Percentiles rank a stretch among this genome's conserved stretches.
phyloP scores from a whole-genome alignment of 352 stramenopile species.

The Globisporangium abappressorium region DNA sequence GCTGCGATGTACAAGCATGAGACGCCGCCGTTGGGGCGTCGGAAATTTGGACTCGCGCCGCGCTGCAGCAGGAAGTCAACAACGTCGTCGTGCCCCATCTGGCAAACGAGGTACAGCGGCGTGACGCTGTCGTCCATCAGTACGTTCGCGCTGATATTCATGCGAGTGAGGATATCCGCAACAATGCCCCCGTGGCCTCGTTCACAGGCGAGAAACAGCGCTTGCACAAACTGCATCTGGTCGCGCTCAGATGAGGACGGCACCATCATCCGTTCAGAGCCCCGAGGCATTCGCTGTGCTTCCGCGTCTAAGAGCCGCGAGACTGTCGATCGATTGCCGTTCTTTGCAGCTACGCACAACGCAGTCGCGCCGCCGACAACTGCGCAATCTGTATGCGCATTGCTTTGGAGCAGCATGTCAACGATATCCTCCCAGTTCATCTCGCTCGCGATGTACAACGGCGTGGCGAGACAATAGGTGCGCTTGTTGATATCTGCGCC shows the following conservation, averaged over 20 bases:
- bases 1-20: conserved; percentile 79
- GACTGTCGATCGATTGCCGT: conserved; percentile 58
- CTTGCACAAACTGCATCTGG: conserved; percentile 47
- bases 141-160: conserved; percentile 58
- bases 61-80: conserved; percentile 53
- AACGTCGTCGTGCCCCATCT: conserved; percentile 76
- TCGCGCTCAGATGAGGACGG: conserved; percentile 12
- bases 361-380: conserved; percentile 58
- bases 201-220: conserved; percentile 79
- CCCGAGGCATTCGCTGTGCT: conserved; percentile 13
- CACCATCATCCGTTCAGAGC: conserved; percentile 7
- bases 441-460: conserved; percentile 75
- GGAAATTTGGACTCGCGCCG: conserved; percentile 65
- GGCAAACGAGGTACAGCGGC: conserved; percentile 77
- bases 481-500: conserved; percentile 63
- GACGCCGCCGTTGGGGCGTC: conserved; percentile 54
- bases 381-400: conserved; percentile 38
- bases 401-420: conserved; percentile 46
- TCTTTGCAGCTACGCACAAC: conserved; percentile 76
- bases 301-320: conserved; percentile 47
- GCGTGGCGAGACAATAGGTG: conserved; percentile 59
- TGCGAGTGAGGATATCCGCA: conserved; percentile 52
- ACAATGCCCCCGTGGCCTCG: conserved; percentile 65
- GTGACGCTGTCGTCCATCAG: conserved; percentile 80
- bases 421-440: conserved; percentile 73